Conservation (phyloP, 352 stramenopile genomes). For the Plasmopara halstedii region DNA sequence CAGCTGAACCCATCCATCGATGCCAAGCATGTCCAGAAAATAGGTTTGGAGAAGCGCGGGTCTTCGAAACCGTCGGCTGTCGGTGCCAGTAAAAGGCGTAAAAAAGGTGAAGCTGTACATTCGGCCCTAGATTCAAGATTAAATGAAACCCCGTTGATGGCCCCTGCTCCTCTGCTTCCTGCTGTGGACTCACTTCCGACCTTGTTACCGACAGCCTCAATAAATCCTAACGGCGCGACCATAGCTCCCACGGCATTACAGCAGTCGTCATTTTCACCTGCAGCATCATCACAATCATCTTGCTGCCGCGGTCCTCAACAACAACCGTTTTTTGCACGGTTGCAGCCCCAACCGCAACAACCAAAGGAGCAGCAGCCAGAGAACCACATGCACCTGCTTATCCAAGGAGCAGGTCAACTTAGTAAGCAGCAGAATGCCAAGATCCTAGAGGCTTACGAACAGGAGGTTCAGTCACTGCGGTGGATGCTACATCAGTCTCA, state of each 20-base stretch:
- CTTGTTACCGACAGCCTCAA: slow-evolving; percentile 38
- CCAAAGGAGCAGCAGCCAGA: slow-evolving; percentile 14
- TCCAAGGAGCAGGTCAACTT: slow-evolving; percentile 45
- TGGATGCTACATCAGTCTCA: slow-evolving; percentile 67
- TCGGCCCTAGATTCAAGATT: slow-evolving; percentile 15
- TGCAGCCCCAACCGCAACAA: slow-evolving; percentile 18
- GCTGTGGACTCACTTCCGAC: slow-evolving; percentile 44
- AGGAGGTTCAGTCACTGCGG: slow-evolving; percentile 54
- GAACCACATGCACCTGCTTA: slow-evolving; percentile 64
- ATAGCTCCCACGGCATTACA: slow-evolving; percentile 15
- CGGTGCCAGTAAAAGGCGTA: slow-evolving; percentile 23
- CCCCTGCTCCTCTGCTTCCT: slow-evolving; percentile 28
- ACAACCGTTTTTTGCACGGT: slow-evolving; percentile 37
- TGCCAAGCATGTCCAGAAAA: slow-evolving; percentile 14
- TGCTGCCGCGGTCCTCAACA: slow-evolving; percentile 11
- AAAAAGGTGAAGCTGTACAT: slow-evolving; percentile 14
- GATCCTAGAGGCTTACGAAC: slow-evolving; percentile 51
- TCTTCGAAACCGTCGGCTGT: slow-evolving; percentile 9
- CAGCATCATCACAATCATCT: slow-evolving; percentile 13
- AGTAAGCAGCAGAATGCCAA: slow-evolving; percentile 52
- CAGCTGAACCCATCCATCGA: slow-evolving; percentile 7
- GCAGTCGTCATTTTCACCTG: slow-evolving; percentile 15
- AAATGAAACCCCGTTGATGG: slow-evolving; percentile 21
- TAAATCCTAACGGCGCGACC: slow-evolving; percentile 12
- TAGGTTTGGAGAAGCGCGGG: slow-evolving; percentile 15